Percentiles rank a stretch among this genome's conserved stretches.
These are phyloP conservation scores for Rossbeevera mucosa DNA, from an alignment of 768 basidiomycete genomes.

Conservation along the genomic window DNA sequence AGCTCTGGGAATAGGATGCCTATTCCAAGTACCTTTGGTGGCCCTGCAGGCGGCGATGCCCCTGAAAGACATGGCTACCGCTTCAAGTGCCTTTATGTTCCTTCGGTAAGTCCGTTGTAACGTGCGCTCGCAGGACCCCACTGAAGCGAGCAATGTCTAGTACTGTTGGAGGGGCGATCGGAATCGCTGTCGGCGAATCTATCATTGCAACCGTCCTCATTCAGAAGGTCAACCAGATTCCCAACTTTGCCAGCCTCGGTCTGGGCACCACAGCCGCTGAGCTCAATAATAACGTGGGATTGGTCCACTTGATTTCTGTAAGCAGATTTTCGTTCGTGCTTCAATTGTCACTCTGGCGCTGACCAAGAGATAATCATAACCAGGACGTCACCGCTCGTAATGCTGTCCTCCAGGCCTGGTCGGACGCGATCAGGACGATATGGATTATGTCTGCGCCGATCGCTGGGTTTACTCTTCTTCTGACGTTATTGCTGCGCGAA, in stretches of 20 bases:
- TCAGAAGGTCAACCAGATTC: constrained; percentile 31
- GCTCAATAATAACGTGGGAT: constrained; percentile 44
- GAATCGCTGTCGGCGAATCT: constrained; percentile 68
- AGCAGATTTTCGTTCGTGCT: not conserved
- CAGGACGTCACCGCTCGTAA: constrained; percentile 49
- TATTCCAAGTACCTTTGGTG: constrained; percentile 68
- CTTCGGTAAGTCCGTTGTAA: constrained; percentile 43
- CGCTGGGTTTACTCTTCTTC: constrained; percentile 46
- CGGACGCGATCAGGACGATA: constrained; percentile 57
- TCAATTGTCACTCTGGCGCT: not conserved
- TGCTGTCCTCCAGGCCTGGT: constrained; percentile 57
- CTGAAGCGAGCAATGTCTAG: constrained; percentile 31
- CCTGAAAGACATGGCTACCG: constrained; percentile 79
- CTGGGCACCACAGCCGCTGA: constrained; percentile 38
- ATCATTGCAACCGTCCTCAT: constrained; percentile 56
- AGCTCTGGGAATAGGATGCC: constrained; percentile 58
- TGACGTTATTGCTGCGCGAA: constrained; percentile 50
- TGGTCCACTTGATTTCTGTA: constrained; percentile 34
- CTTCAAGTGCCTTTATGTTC: constrained; percentile 66
- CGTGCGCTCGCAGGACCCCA: not conserved
- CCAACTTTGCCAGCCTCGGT: constrained; percentile 25
- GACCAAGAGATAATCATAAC: not conserved
- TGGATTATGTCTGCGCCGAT: constrained; percentile 65
- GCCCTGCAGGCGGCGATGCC: constrained; percentile 87
- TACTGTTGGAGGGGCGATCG: constrained; percentile 71